Percentiles rank a stretch among this genome's conserved stretches.
Evolutionary conservation across 176 grass and related monocot genomes (phyloP).

Genomic region (Ampelocalamus luodianensis): DNA sequence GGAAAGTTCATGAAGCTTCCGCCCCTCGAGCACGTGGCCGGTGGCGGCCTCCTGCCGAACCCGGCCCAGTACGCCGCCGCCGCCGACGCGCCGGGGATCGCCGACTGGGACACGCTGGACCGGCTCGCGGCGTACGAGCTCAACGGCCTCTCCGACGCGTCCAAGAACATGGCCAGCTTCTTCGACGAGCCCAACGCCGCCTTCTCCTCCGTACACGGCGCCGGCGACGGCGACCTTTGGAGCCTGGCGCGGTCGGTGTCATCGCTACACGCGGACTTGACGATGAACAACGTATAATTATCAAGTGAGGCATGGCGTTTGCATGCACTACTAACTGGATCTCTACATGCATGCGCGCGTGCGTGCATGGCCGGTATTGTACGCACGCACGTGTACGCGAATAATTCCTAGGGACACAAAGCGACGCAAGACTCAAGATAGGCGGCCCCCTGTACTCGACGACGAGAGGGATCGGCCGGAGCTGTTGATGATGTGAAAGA

Average conservation of each 20-base stretch:
- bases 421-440: not conserved
- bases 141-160: slow-evolving; percentile 53
- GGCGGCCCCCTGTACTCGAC: not conserved
- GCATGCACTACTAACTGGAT: slow-evolving; percentile 34
- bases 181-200: slow-evolving; percentile 41
- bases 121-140: slow-evolving; percentile 64
- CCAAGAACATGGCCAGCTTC: slow-evolving; percentile 45
- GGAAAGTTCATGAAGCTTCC: slow-evolving; percentile 79
- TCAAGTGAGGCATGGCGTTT: slow-evolving; percentile 20
- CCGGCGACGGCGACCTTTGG: slow-evolving; percentile 77
- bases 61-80: slow-evolving; percentile 20
- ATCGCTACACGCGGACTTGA: slow-evolving; percentile 55
- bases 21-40: slow-evolving; percentile 55
- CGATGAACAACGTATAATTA: slow-evolving; percentile 50
- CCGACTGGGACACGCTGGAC: slow-evolving; percentile 76
- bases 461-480: not conserved
- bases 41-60: slow-evolving; percentile 9
- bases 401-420: slow-evolving; percentile 55
- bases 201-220: slow-evolving; percentile 25
- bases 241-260: slow-evolving; percentile 70
- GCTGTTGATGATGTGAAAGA: slow-evolving; percentile 22
- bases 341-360: not conserved
- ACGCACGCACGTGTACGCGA: slow-evolving; percentile 38
- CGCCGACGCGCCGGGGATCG: not conserved
- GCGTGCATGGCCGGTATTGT: slow-evolving; percentile 40